Conservation (phyloP, 768 basidiomycete species). For the Suillus alpinus region DNA sequence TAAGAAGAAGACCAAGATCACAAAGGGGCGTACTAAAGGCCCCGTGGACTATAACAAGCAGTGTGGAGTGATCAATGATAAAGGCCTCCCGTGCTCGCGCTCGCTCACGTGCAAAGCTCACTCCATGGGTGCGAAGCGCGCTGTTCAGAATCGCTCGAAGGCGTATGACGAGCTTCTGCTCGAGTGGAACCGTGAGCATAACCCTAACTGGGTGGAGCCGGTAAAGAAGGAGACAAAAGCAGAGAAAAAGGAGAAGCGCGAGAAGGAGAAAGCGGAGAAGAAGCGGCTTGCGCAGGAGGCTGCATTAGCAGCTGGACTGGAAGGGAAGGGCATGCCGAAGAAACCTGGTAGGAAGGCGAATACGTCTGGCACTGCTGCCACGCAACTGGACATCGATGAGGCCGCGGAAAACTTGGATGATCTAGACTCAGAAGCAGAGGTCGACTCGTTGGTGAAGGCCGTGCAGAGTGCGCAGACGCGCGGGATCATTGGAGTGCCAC, state of each 20-base stretch:
- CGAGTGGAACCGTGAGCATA: slow-evolving; percentile 88
- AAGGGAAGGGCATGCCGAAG: slow-evolving; percentile 63
- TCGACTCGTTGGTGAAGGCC: slow-evolving; percentile 68
- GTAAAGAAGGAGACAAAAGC: slow-evolving; percentile 84
- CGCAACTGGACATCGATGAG: slow-evolving; percentile 57
- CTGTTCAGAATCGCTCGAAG: slow-evolving; percentile 82
- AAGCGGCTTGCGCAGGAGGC: slow-evolving; percentile 70
- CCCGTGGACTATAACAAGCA: slow-evolving; percentile 90
- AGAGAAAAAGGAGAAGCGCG: slow-evolving; percentile 83
- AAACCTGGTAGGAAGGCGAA: slow-evolving; percentile 41
- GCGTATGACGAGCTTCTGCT: slow-evolving; percentile 83
- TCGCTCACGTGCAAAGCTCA: slow-evolving; percentile 98
- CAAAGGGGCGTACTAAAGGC: slow-evolving; percentile 77
- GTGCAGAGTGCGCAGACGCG: slow-evolving; percentile 54
- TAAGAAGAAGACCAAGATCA: slow-evolving; percentile 81
- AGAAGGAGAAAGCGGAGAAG: slow-evolving; percentile 80
- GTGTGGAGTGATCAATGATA: slow-evolving; percentile 97
- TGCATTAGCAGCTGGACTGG: slow-evolving; percentile 59
- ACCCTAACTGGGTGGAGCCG: slow-evolving; percentile 86
- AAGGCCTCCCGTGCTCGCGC: slow-evolving; percentile 86
- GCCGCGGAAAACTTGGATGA: slow-evolving; percentile 71
- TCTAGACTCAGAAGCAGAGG: slow-evolving; percentile 81
- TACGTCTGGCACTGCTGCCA: slow-evolving; percentile 48
- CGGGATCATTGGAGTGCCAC: slow-evolving; percentile 59
- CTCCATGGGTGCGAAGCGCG: slow-evolving; percentile 93